Base-by-base conservation (phyloP, 257 asterid species). In the Leonotis leonurus region DNA sequence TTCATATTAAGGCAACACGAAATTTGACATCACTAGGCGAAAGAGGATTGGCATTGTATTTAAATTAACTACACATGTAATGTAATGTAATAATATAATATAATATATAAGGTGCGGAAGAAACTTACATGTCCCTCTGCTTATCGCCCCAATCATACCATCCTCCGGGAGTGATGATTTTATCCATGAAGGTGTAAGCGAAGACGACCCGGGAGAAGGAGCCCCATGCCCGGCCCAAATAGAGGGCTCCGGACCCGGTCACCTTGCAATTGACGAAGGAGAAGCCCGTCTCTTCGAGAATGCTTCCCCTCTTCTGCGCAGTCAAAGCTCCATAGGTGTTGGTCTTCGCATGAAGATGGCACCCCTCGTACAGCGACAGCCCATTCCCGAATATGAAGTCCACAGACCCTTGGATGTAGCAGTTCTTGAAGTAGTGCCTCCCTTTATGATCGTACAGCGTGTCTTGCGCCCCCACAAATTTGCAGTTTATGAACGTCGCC, bases 151-250 rank as follows among this genome's bases (percentile, higher is more conserved):
- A 91, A 1, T 91, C 76, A 35, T 84, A 76, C 98, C 98, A 91
- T 8, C 98, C 98, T 65, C 72, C 69, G 0, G 98, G 95, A 0
- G 82, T 79, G 64, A 88, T 80, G 18, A 91, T 88, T 64, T 80
- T 88, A 41, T 88, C 95, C 98, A 91, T 91, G 50, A 74, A 91
- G 4, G 98, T 91, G 67, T 80, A 88, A 56, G 96, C 96, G 70
- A 91, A 91, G 50, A 88, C 87, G 24, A 91, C 98, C 56, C 96
- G 71, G 0, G 98, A 91, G 53, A 88, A 91, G 17, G 80, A 75
- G n/a, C 98, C 96, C 98, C 96, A 88, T 0, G 96, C 96, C 75
- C 98, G 84, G 45, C 98, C 98, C 65, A 91, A 50, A 56, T 86
- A 91, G 52, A 88, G 84, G 0, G 87, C 87, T 2, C 98, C 96